These are phyloP conservation scores for Suillus brevipes DNA, from an alignment of 768 basidiomycete genomes.

Conservation along the genomic window DNA sequence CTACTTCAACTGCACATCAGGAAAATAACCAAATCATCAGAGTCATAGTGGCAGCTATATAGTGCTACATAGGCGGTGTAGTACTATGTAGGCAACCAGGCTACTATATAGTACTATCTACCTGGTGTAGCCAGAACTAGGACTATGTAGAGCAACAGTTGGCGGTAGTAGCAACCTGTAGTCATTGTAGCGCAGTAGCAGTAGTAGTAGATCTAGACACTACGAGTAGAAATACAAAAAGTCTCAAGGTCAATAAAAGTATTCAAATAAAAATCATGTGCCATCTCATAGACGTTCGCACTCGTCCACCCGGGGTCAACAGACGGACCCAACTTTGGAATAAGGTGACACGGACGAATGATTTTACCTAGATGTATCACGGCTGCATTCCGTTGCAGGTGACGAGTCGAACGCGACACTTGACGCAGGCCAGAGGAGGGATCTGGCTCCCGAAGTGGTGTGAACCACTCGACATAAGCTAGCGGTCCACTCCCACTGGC, in stretches of 20 bases:
- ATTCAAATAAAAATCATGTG: constrained; percentile 9
- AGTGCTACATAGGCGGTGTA: too few species aligned
- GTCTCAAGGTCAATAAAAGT: too few species aligned
- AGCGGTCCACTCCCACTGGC: constrained; percentile 14
- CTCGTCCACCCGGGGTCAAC: neutral
- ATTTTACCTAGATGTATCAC: neutral
- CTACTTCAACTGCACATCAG: constrained; percentile 10
- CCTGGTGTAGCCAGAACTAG: too few species aligned
- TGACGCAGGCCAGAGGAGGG: neutral
- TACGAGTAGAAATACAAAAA: too few species aligned
- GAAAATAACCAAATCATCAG: too few species aligned
- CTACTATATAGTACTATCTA: too few species aligned
- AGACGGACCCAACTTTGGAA: neutral
- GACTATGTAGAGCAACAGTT: too few species aligned
- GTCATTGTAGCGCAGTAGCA: too few species aligned
- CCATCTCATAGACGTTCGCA: neutral
- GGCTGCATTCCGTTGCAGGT: neutral
- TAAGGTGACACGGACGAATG: neutral
- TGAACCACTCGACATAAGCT: constrained; percentile 30
- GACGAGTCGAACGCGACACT: neutral
- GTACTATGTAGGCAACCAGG: too few species aligned
- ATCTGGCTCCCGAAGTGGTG: constrained; percentile 9
- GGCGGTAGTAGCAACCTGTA: too few species aligned
- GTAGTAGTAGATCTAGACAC: too few species aligned
- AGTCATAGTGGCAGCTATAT: too few species aligned